Conservation (phyloP, 78 protist species). For the Isochrysis galbana region DNA sequence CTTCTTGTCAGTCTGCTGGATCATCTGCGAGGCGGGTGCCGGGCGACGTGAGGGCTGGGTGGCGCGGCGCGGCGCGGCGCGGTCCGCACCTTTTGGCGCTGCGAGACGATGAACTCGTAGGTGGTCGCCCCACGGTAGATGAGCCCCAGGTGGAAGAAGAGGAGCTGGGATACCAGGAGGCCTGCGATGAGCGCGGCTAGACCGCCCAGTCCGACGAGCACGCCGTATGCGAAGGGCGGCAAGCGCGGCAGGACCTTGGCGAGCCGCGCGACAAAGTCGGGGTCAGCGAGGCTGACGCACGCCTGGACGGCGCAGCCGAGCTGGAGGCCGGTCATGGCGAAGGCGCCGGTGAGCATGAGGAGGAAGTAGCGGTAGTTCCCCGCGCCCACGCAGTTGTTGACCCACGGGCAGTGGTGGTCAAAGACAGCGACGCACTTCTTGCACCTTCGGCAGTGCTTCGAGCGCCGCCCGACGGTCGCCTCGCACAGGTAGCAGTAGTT, state of each 20-base stretch:
- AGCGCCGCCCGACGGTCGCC: not conserved
- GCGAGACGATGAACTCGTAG: not conserved
- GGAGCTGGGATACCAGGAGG: not conserved
- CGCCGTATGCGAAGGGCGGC: not conserved
- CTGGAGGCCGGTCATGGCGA: not conserved
- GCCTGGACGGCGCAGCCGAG: not conserved
- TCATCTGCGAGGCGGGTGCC: too few species aligned
- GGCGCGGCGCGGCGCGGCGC: too few species aligned
- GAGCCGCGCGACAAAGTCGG: not conserved
- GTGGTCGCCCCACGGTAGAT: not conserved
- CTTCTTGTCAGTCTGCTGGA: not conserved
- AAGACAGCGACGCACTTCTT: constrained; percentile 62
- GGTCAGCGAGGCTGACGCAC: not conserved
- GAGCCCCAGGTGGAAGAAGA: not conserved
- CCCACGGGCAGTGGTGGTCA: constrained; percentile 79
- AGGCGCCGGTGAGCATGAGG: constrained; percentile 2
- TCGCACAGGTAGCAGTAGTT: not conserved
- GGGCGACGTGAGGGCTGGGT: too few species aligned
- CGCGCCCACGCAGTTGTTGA: constrained; percentile 68
- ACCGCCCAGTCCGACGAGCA: not conserved
- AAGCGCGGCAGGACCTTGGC: not conserved
- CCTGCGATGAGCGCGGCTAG: not conserved
- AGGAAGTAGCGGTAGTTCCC: constrained; percentile 61
- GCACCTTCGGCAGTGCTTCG: constrained; percentile 20
- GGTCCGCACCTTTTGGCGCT: not conserved